phyloP scores from a whole-genome alignment of 2,329 filamentous ascomycete genomes.

The Clarireedia homoeocarpa region DNA sequence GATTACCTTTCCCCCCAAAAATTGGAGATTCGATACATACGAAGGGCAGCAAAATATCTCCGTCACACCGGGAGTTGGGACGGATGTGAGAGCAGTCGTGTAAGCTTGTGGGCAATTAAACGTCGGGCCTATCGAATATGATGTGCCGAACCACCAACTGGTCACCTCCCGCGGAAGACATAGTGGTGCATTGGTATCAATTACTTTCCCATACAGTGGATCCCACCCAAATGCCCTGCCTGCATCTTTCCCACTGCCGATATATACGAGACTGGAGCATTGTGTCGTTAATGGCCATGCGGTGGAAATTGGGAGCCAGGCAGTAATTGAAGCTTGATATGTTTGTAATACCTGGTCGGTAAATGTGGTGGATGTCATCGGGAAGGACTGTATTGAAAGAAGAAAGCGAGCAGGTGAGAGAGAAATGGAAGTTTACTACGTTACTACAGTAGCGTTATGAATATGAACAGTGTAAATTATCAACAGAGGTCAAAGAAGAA shows the following conservation, averaged over 20 bases:
- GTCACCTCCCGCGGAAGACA: constrained; percentile 3
- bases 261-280: neutral
- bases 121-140: neutral
- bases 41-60: constrained; percentile 4
- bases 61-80: constrained; percentile 1
- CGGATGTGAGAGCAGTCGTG: constrained; percentile 2
- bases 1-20: neutral
- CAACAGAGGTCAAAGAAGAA: neutral
- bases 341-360: neutral
- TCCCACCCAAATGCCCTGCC: constrained; percentile 3
- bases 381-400: neutral
- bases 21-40: neutral
- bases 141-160: constrained; percentile 5
- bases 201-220: neutral
- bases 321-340: neutral
- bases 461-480: neutral
- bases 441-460: neutral
- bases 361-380: neutral
- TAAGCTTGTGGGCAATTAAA: constrained; percentile 4
- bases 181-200: constrained; percentile 1
- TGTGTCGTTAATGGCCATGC: neutral
- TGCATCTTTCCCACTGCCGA: neutral
- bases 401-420: neutral
- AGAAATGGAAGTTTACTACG: neutral
- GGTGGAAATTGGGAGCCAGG: constrained; percentile 3